Evolutionary conservation across 2,329 filamentous ascomycete genomes (phyloP).

Genomic region (Cladophialophora yegresii): DNA sequence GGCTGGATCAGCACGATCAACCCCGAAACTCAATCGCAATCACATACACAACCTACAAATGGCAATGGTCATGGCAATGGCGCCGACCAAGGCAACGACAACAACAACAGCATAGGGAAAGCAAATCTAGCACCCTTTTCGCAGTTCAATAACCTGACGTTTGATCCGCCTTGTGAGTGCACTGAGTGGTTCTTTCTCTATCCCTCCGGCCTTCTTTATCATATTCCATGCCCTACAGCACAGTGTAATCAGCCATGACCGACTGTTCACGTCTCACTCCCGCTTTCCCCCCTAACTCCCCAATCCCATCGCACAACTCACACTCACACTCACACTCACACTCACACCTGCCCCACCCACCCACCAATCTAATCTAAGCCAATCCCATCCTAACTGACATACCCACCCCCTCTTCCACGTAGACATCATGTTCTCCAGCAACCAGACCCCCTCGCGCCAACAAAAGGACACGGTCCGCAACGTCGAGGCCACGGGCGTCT

Average conservation of each 20-base stretch:
- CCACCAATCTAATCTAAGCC: not conserved
- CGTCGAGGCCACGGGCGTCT: slow-evolving; percentile 57
- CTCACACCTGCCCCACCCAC: too few species aligned
- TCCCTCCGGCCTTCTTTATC: too few species aligned
- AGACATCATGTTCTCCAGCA: slow-evolving; percentile 62
- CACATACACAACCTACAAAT: slow-evolving; percentile 13
- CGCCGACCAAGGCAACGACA: not conserved
- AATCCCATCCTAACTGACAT: not conserved
- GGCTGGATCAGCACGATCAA: slow-evolving; percentile 61
- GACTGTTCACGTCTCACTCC: too few species aligned
- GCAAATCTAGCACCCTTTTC: slow-evolving; percentile 57
- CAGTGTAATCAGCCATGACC: too few species aligned
- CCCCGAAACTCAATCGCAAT: not conserved
- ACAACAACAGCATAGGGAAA: slow-evolving; percentile 42
- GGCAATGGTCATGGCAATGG: not conserved
- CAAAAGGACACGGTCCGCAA: slow-evolving; percentile 63
- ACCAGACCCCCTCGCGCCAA: slow-evolving; percentile 51
- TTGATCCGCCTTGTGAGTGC: slow-evolving; percentile 57
- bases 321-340: not conserved
- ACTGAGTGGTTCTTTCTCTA: not conserved
- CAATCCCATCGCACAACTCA: too few species aligned
- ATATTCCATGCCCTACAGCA: too few species aligned
- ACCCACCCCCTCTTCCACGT: not conserved
- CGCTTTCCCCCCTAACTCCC: too few species aligned
- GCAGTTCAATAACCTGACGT: slow-evolving; percentile 66